Base-by-base conservation (phyloP, 2,329 filamentous ascomycete genomes). In the Calonectria honghensis region DNA sequence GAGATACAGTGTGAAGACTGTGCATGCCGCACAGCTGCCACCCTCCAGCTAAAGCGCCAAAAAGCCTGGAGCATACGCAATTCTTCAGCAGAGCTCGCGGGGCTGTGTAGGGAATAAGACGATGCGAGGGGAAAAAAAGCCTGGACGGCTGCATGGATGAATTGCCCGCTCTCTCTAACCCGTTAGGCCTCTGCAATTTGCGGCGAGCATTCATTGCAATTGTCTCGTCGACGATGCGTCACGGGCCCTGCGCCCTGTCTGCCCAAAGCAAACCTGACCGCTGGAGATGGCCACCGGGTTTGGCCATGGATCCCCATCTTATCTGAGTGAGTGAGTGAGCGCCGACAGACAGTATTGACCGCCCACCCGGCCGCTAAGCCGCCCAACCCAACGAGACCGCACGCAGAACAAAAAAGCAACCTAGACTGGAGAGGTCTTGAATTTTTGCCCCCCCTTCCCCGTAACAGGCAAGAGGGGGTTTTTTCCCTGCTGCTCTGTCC, bases 51-150 rank as follows among this genome's bases (percentile, higher is more conserved):
- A 65, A 18, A 18, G 32, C 52, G 35, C 69, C 37, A n/a, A 57
- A 63, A 51, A 48, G 39, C 11, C 41, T 29, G 16, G 51, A 37
- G 54, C 50, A 48, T 48, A 67, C 57, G 50, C 51, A 73, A 54
- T 20, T 59, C 48, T 70, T 73, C 70, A 67, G 73, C 70, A 70
- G 57, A 41, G 48, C 31, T n/a, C 29, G 39, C 7, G 73, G 69
- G 73, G 73, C 73, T 73, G 73, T 75, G 73, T 64, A 41, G 24
- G 29, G 10, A 63, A 61, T 29, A 35, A 64, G 61, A 35, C 13
- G 61, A 32, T 20, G 51, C 3, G 51, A 32, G 9, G 27, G 51
- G 27, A 6, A 41, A 24, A 20, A 24, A 37, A 35, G 61, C 37
- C 61, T 41, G 35, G 57, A 27, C 9, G 10, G 41, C 27, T 63